Evolutionary conservation across 148 eudicot genomes (phyloP), one percentile per base, ranked within the genome.

Genomic region (Persicaria maculosa): DNA sequence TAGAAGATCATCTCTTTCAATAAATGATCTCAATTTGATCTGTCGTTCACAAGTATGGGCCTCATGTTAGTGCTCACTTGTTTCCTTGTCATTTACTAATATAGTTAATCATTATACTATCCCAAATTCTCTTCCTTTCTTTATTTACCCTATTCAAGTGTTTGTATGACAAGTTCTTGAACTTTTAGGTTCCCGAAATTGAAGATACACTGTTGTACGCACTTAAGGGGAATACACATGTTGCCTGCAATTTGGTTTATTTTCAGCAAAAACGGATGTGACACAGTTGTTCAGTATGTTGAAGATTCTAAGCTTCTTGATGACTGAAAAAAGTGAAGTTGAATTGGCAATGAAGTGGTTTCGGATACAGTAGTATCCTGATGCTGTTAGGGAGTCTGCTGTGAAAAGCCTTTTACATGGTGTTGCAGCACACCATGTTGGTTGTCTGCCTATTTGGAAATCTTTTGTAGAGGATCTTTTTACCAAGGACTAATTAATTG

Each of bases 211-310:
- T 92, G 76, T 84, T 84, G 77, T 93, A 95, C 71, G 77, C 96
- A 95, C 71, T 92, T 95, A 68, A 82, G 86, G 78, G 86, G 77
- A 76, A 87, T 82, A 82, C 93, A 88, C 69, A 92, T 95, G 99
- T 88, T 95, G 77, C 99, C 99, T 4, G 99, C 93, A 79, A 82
- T 95, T 79, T 95, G 97, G 99, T 95, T 95, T 79, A 95, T 95
- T 74, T 95, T 95, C 79, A 95, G 96, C 85, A 88, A 97, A 82
- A 95, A 89, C 90, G 99, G 99, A 43, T 95, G 99, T 83, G 99
- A 95, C 84, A 96, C 96, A 46, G 92, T 97, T 80, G 97, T 95
- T 78, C 94, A 92, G 73, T 95, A 95, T 83, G 75, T 95, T 74
- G 92, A 95, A 82, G 83, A 86, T 50, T 88, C 86, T 79, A 82